Conservation (phyloP, 768 basidiomycete genomes). For the Termitomyces sp. region DNA sequence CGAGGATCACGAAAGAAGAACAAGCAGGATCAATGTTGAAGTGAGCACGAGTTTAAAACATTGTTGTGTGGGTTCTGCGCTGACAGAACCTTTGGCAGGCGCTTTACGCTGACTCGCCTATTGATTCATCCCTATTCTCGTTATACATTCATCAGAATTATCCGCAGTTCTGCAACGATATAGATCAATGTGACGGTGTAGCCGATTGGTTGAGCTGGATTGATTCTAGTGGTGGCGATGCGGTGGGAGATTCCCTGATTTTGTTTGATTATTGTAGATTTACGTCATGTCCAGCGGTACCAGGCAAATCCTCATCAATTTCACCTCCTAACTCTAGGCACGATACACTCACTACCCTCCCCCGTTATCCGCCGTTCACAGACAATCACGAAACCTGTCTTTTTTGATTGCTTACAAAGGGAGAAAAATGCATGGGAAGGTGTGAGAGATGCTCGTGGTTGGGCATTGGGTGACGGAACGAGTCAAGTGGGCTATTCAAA, state of each 20-base stretch:
- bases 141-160: slow-evolving; percentile 96
- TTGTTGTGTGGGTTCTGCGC: not conserved
- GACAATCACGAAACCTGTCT: slow-evolving; percentile 82
- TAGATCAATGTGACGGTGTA: slow-evolving; percentile 69
- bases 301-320: slow-evolving; percentile 82
- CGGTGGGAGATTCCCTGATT: slow-evolving; percentile 32
- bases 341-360: slow-evolving; percentile 80
- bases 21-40: slow-evolving; percentile 75
- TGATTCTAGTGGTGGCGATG: slow-evolving; percentile 63
- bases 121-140: slow-evolving; percentile 86
- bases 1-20: slow-evolving; percentile 50
- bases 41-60: slow-evolving; percentile 29
- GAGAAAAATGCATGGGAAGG: slow-evolving; percentile 59
- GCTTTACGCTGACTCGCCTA: slow-evolving; percentile 79
- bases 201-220: slow-evolving; percentile 75
- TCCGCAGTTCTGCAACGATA: slow-evolving; percentile 70
- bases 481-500: slow-evolving; percentile 1
- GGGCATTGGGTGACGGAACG: slow-evolving; percentile 41
- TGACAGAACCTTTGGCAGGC: not conserved
- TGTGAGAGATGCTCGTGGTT: slow-evolving; percentile 49
- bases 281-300: slow-evolving; percentile 41
- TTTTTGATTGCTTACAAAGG: slow-evolving; percentile 60
- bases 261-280: not conserved
- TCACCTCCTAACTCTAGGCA: slow-evolving; percentile 74
- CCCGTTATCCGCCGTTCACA: slow-evolving; percentile 79